phyloP scores from a whole-genome alignment of 2,329 filamentous ascomycete genomes.

The Phialophora tarda region DNA sequence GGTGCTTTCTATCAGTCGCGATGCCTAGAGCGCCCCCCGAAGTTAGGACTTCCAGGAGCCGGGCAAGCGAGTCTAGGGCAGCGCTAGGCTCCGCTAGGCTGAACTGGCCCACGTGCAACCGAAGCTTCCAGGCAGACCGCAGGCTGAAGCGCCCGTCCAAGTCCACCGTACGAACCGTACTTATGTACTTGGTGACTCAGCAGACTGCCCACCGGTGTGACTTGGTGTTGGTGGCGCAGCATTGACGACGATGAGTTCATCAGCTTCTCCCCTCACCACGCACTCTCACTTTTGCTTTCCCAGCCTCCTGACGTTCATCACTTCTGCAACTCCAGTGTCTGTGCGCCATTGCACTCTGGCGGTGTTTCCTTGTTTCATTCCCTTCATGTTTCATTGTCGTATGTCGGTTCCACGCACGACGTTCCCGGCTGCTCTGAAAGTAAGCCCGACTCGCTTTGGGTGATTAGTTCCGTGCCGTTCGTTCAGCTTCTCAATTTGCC shows the following conservation, averaged over 20 bases:
- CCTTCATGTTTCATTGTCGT: constrained; percentile 13
- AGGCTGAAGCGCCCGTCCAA: background rate
- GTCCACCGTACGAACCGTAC: background rate
- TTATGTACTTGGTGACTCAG: background rate
- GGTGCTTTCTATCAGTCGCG: no score
- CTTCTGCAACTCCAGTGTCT: background rate
- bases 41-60: no score
- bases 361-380: constrained; percentile 14
- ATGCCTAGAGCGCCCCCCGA: background rate
- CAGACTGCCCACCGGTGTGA: background rate
- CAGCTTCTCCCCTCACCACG: background rate
- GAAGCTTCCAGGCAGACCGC: background rate
- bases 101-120: background rate
- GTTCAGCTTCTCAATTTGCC: constrained; percentile 5
- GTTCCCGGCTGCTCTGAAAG: constrained; percentile 16
- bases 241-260: constrained; percentile 6
- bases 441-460: constrained; percentile 7
- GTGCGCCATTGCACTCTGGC: background rate
- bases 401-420: background rate
- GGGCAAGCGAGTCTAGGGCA: background rate
- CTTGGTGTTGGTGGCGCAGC: background rate
- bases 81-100: background rate
- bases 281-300: background rate
- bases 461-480: constrained; percentile 5
- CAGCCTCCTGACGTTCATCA: constrained; percentile 2